phyloP scores from a whole-genome alignment of 2,329 filamentous ascomycete species.

The Trichophyton mentagrophytes region DNA sequence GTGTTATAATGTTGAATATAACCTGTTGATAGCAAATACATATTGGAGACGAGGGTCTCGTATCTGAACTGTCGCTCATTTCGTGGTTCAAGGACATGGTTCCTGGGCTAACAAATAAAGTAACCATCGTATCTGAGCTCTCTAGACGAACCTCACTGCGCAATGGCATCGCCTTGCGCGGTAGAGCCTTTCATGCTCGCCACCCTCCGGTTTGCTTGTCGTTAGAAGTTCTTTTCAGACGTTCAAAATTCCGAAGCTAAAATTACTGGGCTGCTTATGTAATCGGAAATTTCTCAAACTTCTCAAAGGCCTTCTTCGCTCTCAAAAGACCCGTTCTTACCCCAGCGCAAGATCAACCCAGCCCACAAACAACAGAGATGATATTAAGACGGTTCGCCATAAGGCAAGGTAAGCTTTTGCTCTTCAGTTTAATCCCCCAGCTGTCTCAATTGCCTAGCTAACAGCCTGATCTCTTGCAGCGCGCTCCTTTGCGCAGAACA shows the following conservation, averaged over 20 bases:
- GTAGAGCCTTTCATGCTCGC: not conserved
- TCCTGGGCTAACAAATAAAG: not conserved
- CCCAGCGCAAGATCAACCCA: not conserved
- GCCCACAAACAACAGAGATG: constrained; percentile 17
- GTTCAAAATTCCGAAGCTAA: not conserved
- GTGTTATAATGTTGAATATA: constrained; percentile 1
- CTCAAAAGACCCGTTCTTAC: not conserved
- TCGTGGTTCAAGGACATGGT: not conserved
- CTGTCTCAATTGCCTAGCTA: not conserved
- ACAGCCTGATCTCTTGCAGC: constrained; percentile 1
- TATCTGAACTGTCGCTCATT: not conserved
- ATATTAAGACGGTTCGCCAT: constrained; percentile 29
- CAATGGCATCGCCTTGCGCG: not conserved
- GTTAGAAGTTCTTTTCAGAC: not conserved
- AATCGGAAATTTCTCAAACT: not conserved
- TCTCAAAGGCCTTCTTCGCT: not conserved
- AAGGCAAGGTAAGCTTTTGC: constrained; percentile 28
- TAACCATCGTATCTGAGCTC: not conserved
- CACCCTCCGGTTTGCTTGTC: not conserved
- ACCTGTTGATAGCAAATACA: not conserved
- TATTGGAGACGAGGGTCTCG: not conserved
- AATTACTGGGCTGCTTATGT: not conserved
- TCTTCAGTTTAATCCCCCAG: not conserved
- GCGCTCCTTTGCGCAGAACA: constrained; percentile 3
- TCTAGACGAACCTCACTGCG: not conserved